Percentiles rank a stretch among this genome's conserved stretches.
These are phyloP conservation scores for Elongisporangium anandrum DNA, from an alignment of 352 stramenopile genomes.

Conservation along the genomic window DNA sequence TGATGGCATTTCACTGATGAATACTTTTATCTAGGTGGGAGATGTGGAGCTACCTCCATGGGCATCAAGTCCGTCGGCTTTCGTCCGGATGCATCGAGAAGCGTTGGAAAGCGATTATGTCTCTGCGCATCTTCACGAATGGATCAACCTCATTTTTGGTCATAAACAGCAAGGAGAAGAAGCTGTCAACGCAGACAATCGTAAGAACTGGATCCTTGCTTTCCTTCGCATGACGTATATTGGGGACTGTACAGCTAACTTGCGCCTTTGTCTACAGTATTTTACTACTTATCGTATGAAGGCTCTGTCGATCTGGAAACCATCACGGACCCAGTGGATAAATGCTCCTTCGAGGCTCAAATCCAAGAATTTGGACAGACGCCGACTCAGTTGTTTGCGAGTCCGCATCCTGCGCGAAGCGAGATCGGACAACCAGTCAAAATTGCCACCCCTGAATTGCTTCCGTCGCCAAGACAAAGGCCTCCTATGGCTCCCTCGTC, in stretches of 20 bases:
- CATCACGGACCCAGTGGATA: conserved; percentile 88
- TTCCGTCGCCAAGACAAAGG: conserved; percentile 27
- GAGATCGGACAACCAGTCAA: conserved; percentile 52
- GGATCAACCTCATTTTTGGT: conserved; percentile 85
- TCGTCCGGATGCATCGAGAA: conserved; percentile 68
- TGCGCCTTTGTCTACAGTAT: conserved; percentile 39
- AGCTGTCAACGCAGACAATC: conserved; percentile 71
- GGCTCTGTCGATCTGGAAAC: conserved; percentile 82
- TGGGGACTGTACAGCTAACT: neutral
- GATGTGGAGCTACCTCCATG: conserved; percentile 95
- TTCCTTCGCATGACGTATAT: too few relatives aligned
- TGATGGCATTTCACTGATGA: conserved; percentile 4
- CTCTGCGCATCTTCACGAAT: conserved; percentile 67
- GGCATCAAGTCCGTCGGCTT: conserved; percentile 82
- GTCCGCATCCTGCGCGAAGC: conserved; percentile 59
- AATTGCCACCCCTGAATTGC: conserved; percentile 41
- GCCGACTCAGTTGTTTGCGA: conserved; percentile 70
- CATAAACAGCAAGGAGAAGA: conserved; percentile 72
- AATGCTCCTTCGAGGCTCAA: conserved; percentile 91
- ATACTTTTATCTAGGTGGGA: conserved; percentile 54
- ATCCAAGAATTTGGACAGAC: conserved; percentile 93
- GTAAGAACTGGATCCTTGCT: conserved; percentile 29
- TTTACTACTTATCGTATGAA: conserved; percentile 89
- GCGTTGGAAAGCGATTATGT: conserved; percentile 77
- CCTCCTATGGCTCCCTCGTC: conserved; percentile 12